These are phyloP conservation scores for Globisporangium recalcitrans DNA, from an alignment of 352 stramenopile genomes.

Conservation along the genomic window DNA sequence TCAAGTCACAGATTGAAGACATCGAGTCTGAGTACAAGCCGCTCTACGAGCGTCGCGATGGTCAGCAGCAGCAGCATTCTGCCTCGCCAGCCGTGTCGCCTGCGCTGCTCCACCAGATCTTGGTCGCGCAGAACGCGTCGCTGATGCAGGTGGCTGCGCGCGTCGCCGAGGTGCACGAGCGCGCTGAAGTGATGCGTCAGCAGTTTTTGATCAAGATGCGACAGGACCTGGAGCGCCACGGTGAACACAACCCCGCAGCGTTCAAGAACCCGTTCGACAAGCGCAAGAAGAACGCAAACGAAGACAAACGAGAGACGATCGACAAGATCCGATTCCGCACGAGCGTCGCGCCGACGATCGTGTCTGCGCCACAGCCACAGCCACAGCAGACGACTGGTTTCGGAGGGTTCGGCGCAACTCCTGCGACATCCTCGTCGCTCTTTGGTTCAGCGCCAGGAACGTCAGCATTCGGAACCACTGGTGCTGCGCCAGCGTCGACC, in stretches of 20 bases:
- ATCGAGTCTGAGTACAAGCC: constrained; percentile 62
- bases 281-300: constrained; percentile 63
- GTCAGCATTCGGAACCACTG: constrained; percentile 30
- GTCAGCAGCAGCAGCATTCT: constrained; percentile 4
- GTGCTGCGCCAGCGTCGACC: constrained; percentile 9
- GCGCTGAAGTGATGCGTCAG: constrained; percentile 65
- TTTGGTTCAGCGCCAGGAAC: constrained; percentile 14
- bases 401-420: constrained; percentile 2
- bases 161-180: constrained; percentile 73
- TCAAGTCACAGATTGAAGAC: constrained; percentile 75
- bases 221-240: constrained; percentile 50
- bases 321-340: constrained; percentile 79
- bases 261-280: constrained; percentile 79
- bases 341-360: constrained; percentile 64
- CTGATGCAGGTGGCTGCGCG: constrained; percentile 72
- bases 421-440: constrained; percentile 1
- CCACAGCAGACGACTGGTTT: constrained; percentile 8
- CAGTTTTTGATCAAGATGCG: constrained; percentile 63
- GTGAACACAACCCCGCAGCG: constrained; percentile 47
- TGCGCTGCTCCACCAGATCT: constrained; percentile 58
- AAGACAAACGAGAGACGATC: constrained; percentile 52
- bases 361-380: constrained; percentile 19
- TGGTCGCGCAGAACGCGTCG: constrained; percentile 69
- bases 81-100: constrained; percentile 25
- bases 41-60: constrained; percentile 29